These are phyloP conservation scores for Helianthus annuus DNA, from an alignment of 129 eudicot species.

Conservation along the genomic window HanXRQr2.0-SUNRISE NC_035433.2:131322877-131323376, in stretches of 20 bases:
- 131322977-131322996: too few relatives aligned
- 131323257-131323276: conserved; percentile 29
- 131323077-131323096: conserved; percentile 29
- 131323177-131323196: conserved; percentile 87
- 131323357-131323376: too few relatives aligned
- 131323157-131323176: conserved; percentile 95
- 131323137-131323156: conserved; percentile 45
- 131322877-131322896: too few relatives aligned
- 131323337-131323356: background rate
- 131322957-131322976: too few relatives aligned
- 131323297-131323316: background rate
- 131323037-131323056: too few relatives aligned
- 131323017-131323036: too few relatives aligned
- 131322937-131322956: too few relatives aligned
- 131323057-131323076: too few relatives aligned
- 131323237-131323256: conserved; percentile 91
- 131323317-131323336: background rate
- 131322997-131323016: too few relatives aligned
- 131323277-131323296: background rate
- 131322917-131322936: too few relatives aligned
- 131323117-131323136: conserved; percentile 51
- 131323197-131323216: conserved; percentile 65
- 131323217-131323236: conserved; percentile 70
- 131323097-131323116: conserved; percentile 41
- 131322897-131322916: too few relatives aligned